These are phyloP conservation scores for Neonothopanus nambi DNA, from an alignment of 1,284 basidiomycete species.

Conservation along the genomic window DNA sequence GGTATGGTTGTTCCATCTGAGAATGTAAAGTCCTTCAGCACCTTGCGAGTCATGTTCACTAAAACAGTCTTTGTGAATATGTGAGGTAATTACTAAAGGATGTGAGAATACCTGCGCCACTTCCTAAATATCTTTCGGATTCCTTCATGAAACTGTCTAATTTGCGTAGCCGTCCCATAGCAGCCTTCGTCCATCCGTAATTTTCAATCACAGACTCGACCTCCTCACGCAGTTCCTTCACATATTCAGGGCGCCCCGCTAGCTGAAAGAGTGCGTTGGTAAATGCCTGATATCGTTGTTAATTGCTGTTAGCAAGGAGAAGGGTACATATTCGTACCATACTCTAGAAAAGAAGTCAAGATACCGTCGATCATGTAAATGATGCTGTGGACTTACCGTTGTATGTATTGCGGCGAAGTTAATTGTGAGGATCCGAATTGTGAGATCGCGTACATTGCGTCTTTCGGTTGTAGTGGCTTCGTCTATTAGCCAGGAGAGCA, in stretches of 20 bases:
- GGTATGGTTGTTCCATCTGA: conserved; percentile 28
- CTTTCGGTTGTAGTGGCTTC: conserved; percentile 22
- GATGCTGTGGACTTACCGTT: conserved; percentile 2
- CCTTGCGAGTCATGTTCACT: conserved; percentile 21
- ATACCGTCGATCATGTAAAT: not conserved
- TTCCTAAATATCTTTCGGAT: conserved; percentile 27
- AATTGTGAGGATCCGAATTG: conserved; percentile 17
- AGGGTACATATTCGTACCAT: not conserved
- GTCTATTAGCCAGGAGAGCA: conserved; percentile 32
- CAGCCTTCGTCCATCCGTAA: conserved; percentile 38
- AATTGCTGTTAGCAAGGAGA: not conserved
- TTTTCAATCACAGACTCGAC: conserved; percentile 27
- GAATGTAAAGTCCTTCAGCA: conserved; percentile 26
- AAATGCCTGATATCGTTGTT: not conserved
- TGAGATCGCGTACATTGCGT: conserved; percentile 18
- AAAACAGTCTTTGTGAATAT: not conserved
- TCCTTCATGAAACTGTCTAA: conserved; percentile 41
- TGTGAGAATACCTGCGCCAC: not conserved
- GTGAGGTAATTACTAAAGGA: not conserved
- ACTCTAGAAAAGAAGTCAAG: not conserved
- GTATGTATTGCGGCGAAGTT: conserved; percentile 24
- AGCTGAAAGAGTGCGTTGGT: conserved; percentile 22
- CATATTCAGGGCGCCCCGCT: conserved; percentile 30
- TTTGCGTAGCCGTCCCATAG: conserved; percentile 35
- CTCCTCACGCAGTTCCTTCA: conserved; percentile 36